Percentiles rank a stretch among this genome's conserved stretches.
Conservation (phyloP, 768 basidiomycete genomes). For the Boletus speciosus region DNA sequence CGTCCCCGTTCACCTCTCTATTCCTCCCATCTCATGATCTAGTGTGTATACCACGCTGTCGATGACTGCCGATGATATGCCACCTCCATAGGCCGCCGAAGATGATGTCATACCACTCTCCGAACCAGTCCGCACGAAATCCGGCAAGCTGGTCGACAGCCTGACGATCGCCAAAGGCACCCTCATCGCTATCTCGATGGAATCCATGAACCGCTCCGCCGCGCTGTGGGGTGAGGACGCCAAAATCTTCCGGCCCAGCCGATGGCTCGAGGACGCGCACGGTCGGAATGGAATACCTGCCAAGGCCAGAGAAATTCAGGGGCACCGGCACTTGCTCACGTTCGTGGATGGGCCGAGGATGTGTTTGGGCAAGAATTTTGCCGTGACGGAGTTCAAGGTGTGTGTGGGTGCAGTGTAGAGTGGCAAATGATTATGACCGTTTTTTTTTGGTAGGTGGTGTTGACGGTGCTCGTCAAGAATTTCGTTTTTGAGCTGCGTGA, state of each 20-base stretch:
- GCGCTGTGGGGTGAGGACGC: constrained; percentile 61
- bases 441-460: constrained; percentile 27
- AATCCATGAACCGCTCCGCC: constrained; percentile 47
- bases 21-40: no score
- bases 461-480: constrained; percentile 40
- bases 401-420: background rate
- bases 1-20: background rate
- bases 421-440: background rate
- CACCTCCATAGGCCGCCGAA: constrained; percentile 35
- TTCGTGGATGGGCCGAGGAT: constrained; percentile 48
- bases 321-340: constrained; percentile 47
- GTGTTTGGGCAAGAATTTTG: constrained; percentile 49
- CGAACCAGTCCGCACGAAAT: constrained; percentile 38
- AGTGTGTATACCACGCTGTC: background rate
- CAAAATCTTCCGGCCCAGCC: constrained; percentile 54
- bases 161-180: constrained; percentile 49
- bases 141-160: constrained; percentile 37
- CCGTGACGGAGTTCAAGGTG: constrained; percentile 36
- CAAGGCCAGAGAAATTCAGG: constrained; percentile 40
- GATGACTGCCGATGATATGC: background rate
- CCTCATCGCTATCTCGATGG: constrained; percentile 40
- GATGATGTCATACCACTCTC: constrained; percentile 60
- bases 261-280: constrained; percentile 47
- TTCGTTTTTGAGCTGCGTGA: constrained; percentile 37
- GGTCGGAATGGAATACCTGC: constrained; percentile 17